Base-by-base conservation (phyloP, 495 filamentous ascomycete species). In the Daldinia caldariorum region DNA sequence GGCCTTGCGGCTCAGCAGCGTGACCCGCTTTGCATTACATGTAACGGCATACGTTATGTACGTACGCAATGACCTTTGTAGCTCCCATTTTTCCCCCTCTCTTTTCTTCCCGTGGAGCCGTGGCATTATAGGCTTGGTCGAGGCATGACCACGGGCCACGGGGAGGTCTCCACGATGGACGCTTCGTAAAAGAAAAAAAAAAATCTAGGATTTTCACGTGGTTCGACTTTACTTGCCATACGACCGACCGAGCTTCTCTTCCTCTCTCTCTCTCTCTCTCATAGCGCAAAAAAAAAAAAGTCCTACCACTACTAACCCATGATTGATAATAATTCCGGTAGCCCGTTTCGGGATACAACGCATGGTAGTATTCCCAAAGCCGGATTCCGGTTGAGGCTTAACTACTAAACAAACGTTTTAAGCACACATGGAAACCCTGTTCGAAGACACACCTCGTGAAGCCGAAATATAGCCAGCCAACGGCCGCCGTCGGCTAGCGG, bases 1-100 rank as follows among this genome's bases (percentile, higher is more conserved):
- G 37, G 63, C 54, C 64, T 63, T 67, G 63, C 54, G 64, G 63
- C 69, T 71, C 59, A 71, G 61, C 43, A 31, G 58, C 68, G 49
- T 70, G 61, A 66, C 60, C 39, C 31, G 6, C 16, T 26, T 26
- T 43, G 16, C 49, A 53, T 54, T 38, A 39, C 32, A 29, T 8
- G 9, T 37, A 26, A 26, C 41, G 29, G 14, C 1, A n/a, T n/a
- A n/a, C n/a, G n/a, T n/a, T n/a, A n/a, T n/a, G 13, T 45, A 16
- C 26, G 49, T 31, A 53, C 45, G 57, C 57, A 54, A 59, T 54
- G 58, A 31, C 22, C 49, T 51, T 47, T n/a, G 8, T 47, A 26
- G 14, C 5, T n/a, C 26, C 49, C 22, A 20, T 14, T 53, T 53
- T 26, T 26, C 26, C 26, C 26, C 49, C 29, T 26, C 53, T 34